phyloP scores from a whole-genome alignment of 2,329 filamentous ascomycete species.

The Shiraia sp. region DNA sequence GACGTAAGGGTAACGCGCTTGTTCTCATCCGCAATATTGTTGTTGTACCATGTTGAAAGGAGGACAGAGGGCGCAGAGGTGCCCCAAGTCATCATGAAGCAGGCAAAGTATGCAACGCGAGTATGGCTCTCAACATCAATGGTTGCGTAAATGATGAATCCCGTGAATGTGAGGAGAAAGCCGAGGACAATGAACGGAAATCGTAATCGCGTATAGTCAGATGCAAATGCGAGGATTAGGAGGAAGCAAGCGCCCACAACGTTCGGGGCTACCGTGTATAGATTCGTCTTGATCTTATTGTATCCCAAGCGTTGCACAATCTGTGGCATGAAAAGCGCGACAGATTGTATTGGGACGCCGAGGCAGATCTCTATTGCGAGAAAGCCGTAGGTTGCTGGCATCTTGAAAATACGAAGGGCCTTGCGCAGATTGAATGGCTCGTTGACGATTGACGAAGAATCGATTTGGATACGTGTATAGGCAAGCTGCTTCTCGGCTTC shows the following conservation, averaged over 20 bases:
- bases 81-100: constrained; percentile 83
- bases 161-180: constrained; percentile 73
- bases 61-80: constrained; percentile 75
- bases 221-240: constrained; percentile 71
- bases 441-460: constrained; percentile 68
- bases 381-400: constrained; percentile 59
- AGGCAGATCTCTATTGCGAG: constrained; percentile 62
- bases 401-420: constrained; percentile 57
- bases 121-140: constrained; percentile 65
- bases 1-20: constrained; percentile 71
- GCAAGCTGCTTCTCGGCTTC: constrained; percentile 70
- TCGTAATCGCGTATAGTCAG: constrained; percentile 67
- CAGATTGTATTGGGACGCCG: constrained; percentile 62
- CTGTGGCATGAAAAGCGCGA: constrained; percentile 62
- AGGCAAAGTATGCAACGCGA: constrained; percentile 73
- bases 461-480: constrained; percentile 73
- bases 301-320: constrained; percentile 60
- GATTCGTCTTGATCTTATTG: constrained; percentile 68
- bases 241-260: constrained; percentile 73
- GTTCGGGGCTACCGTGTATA: constrained; percentile 82
- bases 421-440: constrained; percentile 59
- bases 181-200: constrained; percentile 76
- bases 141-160: constrained; percentile 77
- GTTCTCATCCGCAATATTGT: constrained; percentile 79
- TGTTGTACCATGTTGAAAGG: constrained; percentile 74